These are phyloP conservation scores for Podaxis mareebaensis DNA, from an alignment of 768 basidiomycete species.

Conservation along the genomic window DNA sequence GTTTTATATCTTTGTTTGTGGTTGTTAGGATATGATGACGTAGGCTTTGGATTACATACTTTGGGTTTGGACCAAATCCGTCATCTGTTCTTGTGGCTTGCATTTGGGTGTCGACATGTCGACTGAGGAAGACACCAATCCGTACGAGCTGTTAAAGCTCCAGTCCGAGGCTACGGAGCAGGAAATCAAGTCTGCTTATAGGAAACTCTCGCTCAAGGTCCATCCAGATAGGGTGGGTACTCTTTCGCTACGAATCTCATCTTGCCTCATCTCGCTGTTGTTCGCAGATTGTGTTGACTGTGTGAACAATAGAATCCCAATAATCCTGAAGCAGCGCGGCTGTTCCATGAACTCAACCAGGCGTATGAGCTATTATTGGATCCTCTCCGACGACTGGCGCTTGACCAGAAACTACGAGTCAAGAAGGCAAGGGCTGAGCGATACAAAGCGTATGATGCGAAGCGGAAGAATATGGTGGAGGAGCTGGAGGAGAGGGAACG, in stretches of 20 bases:
- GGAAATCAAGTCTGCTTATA: conserved; percentile 79
- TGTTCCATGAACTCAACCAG: conserved; percentile 83
- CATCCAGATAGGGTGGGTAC: conserved; percentile 79
- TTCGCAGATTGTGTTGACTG: conserved; percentile 14
- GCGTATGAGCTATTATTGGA: conserved; percentile 83
- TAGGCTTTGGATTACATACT: not conserved
- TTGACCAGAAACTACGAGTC: conserved; percentile 77
- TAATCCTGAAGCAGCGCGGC: conserved; percentile 80
- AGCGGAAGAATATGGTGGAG: conserved; percentile 72
- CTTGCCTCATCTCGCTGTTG: not conserved
- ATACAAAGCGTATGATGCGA: conserved; percentile 68
- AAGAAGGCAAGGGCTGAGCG: conserved; percentile 69
- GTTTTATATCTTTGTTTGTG: not conserved
- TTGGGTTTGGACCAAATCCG: too few relatives aligned
- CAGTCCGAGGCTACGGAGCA: conserved; percentile 67
- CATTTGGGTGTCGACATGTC: not conserved
- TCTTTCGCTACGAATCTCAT: not conserved
- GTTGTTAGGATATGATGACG: conserved; percentile 2
- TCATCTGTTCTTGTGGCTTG: not conserved
- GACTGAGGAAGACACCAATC: conserved; percentile 60
- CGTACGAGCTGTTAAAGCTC: conserved; percentile 72
- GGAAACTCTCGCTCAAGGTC: conserved; percentile 78
- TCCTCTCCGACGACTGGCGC: conserved; percentile 71
- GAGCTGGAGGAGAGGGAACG: conserved; percentile 80
- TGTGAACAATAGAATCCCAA: conserved; percentile 63